phyloP scores from a whole-genome alignment of 208 protist genomes.

The Acanthamoeba lenticulata region DNA sequence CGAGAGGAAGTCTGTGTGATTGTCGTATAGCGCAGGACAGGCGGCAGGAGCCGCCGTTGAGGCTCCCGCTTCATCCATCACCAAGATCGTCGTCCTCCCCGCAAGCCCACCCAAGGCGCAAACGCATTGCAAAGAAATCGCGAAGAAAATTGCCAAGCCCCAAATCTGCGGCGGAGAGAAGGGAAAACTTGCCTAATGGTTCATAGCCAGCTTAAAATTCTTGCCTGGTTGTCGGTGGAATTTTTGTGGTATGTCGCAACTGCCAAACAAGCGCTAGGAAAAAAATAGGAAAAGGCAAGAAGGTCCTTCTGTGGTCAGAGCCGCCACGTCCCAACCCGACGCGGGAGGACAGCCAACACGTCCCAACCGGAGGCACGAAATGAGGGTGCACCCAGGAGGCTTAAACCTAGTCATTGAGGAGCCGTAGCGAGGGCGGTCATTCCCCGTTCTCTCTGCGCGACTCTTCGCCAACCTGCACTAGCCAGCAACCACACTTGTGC shows the following conservation, averaged over 20 bases:
- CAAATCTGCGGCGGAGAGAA: too few relatives aligned
- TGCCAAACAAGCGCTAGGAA: too few relatives aligned
- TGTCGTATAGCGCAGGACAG: too few relatives aligned
- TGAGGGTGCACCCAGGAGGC: too few relatives aligned
- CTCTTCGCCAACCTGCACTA: background rate
- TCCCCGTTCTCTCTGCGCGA: background rate
- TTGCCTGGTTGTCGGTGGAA: too few relatives aligned
- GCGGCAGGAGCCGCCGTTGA: background rate
- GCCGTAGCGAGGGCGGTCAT: too few relatives aligned
- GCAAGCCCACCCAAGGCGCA: background rate
- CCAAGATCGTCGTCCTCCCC: background rate
- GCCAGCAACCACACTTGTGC: background rate
- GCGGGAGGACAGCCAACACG: background rate
- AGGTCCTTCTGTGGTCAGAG: background rate
- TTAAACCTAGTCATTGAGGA: too few relatives aligned
- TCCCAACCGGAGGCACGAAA: background rate
- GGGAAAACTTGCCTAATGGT: too few relatives aligned
- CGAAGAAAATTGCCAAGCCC: background rate
- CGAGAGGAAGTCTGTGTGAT: too few relatives aligned
- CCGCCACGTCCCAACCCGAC: background rate
- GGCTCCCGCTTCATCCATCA: background rate
- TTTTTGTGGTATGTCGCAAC: too few relatives aligned
- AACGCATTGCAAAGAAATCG: background rate
- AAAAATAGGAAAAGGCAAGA: background rate
- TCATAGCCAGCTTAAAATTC: too few relatives aligned